These are phyloP conservation scores for Apocynum venetum DNA, from an alignment of 257 asterid genomes.

Conservation along the genomic window DNA sequence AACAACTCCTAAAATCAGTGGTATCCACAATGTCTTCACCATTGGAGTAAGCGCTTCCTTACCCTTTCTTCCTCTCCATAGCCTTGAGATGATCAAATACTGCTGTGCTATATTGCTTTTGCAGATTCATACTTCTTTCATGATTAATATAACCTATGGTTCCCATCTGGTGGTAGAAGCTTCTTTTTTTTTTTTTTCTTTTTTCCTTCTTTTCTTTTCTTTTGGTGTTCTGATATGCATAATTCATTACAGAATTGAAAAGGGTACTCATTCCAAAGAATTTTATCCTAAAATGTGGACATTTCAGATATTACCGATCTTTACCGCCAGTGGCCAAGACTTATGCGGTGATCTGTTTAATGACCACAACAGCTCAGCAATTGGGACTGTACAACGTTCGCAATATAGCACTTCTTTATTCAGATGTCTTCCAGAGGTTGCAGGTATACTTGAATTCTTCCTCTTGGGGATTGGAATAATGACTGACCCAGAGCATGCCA, in stretches of 20 bases:
- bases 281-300: not conserved
- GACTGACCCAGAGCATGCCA: not conserved
- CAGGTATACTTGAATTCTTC: constrained; percentile 28
- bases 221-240: too few relatives aligned
- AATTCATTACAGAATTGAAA: too few relatives aligned
- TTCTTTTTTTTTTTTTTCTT: too few relatives aligned
- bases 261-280: not conserved
- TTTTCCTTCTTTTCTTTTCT: too few relatives aligned
- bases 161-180: not conserved
- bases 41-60: constrained; percentile 15
- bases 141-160: not conserved
- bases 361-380: constrained; percentile 35
- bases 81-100: not conserved
- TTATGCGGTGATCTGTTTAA: constrained; percentile 36
- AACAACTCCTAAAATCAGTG: not conserved
- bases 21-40: constrained; percentile 18
- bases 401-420: constrained; percentile 34
- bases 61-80: not conserved
- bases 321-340: constrained; percentile 52
- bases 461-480: too few relatives aligned
- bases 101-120: not conserved
- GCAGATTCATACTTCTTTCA: not conserved
- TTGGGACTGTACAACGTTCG: constrained; percentile 22
- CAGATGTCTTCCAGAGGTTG: constrained; percentile 33
- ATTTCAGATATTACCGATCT: constrained; percentile 40